A percentile compares a stretch with the other conserved stretches of the same genome.
These are phyloP conservation scores for Kwoniella dendrophila DNA, from an alignment of 768 basidiomycete genomes.

Conservation along the genomic window DNA sequence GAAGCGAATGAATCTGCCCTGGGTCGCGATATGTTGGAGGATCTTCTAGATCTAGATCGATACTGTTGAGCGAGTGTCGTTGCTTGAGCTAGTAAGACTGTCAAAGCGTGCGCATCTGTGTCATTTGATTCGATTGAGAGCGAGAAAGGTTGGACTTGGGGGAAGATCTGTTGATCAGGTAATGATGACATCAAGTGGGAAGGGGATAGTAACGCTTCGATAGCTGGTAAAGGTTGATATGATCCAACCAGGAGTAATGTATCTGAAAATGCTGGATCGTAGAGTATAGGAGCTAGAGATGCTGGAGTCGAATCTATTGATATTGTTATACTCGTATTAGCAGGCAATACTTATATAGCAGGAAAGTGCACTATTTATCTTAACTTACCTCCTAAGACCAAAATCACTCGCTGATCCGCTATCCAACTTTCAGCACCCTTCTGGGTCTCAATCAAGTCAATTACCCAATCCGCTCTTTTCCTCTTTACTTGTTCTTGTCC, in stretches of 20 bases:
- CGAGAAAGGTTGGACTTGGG: conserved; percentile 31
- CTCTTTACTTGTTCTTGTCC: conserved; percentile 1
- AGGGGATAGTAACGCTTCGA: conserved; percentile 30
- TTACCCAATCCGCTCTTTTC: conserved; percentile 30
- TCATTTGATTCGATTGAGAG: background rate
- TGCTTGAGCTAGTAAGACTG: conserved; percentile 31
- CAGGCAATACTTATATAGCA: background rate
- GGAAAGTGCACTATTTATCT: background rate
- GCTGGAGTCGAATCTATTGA: conserved; percentile 26
- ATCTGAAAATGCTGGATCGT: conserved; percentile 30
- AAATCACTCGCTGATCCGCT: conserved; percentile 24
- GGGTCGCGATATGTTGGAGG: background rate
- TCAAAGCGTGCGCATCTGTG: conserved; percentile 18
- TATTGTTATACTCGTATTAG: conserved; percentile 1
- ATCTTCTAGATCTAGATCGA: conserved; percentile 3
- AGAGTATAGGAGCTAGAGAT: conserved; percentile 35
- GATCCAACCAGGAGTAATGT: conserved; percentile 38
- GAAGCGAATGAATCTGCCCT: conserved; percentile 14
- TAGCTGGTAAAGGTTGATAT: conserved; percentile 18
- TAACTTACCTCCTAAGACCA: conserved; percentile 40
- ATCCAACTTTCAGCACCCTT: conserved; percentile 30
- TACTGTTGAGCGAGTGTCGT: conserved; percentile 18
- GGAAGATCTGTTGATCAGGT: conserved; percentile 23
- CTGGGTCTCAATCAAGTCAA: conserved; percentile 27
- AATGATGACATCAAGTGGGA: conserved; percentile 15